A percentile compares a stretch with the other conserved stretches of the same genome.
Evolutionary conservation across 1,284 basidiomycete genomes (phyloP).

Genomic region (Ceratobasidium sp.): DNA sequence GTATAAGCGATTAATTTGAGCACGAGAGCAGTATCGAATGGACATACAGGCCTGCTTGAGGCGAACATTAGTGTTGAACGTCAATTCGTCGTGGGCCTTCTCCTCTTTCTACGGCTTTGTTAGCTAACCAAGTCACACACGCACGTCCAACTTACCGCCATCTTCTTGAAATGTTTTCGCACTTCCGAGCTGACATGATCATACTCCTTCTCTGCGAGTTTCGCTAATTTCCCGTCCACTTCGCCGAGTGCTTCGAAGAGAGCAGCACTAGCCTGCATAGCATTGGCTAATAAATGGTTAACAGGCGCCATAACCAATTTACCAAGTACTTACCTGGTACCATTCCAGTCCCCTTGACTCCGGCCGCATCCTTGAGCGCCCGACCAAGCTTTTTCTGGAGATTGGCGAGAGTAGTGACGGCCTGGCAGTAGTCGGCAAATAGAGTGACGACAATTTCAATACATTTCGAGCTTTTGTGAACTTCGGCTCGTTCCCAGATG

Average conservation of each 20-base stretch:
- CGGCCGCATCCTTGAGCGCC: conserved; percentile 67
- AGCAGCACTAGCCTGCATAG: conserved; percentile 64
- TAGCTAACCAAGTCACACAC: conserved; percentile 7
- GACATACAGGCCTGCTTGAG: conserved; percentile 74
- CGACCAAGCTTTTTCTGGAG: conserved; percentile 77
- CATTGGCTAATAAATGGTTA: conserved; percentile 58
- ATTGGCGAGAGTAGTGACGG: conserved; percentile 62
- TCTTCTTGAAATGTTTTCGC: conserved; percentile 83
- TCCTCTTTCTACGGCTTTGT: conserved; percentile 69
- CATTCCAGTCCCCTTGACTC: conserved; percentile 63
- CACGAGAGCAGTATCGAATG: neutral
- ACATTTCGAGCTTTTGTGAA: conserved; percentile 79
- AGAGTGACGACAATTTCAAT: conserved; percentile 69
- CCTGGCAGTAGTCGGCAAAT: conserved; percentile 76
- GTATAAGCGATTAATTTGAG: neutral
- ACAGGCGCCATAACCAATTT: conserved; percentile 1
- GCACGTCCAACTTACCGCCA: conserved; percentile 59
- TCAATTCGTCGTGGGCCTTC: conserved; percentile 71
- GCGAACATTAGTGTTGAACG: conserved; percentile 69
- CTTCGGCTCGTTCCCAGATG: conserved; percentile 62
- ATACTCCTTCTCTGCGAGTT: conserved; percentile 75
- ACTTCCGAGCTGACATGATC: conserved; percentile 67
- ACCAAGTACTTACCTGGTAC: conserved; percentile 61
- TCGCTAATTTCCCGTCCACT: conserved; percentile 73
- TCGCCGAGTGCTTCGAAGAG: conserved; percentile 73